Evolutionary conservation across 208 protist genomes (phyloP).

Genomic region (Acanthamoeba polyphaga): DNA sequence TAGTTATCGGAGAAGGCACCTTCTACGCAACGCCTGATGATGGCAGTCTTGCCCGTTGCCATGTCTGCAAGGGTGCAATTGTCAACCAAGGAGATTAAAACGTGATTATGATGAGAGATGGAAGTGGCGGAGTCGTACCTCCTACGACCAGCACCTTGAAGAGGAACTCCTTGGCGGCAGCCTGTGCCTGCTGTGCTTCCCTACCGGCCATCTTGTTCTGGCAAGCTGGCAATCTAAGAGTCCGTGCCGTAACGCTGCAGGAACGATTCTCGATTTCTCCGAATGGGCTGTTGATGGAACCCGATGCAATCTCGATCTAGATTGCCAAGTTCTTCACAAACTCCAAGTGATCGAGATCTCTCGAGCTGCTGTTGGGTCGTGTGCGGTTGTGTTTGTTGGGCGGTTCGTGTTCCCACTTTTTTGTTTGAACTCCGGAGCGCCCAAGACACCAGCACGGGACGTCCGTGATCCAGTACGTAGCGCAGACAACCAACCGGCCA

Average conservation of each 20-base stretch:
- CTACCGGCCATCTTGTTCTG: too few species aligned
- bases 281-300: neutral
- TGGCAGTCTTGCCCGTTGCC: constrained; percentile 91
- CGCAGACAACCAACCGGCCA: neutral
- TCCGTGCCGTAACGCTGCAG: neutral
- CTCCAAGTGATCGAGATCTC: too few species aligned
- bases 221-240: neutral
- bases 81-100: neutral
- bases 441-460: neutral
- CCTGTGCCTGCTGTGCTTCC: neutral
- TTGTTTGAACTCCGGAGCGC: too few species aligned
- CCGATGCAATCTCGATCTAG: too few species aligned
- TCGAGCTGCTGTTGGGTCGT: too few species aligned
- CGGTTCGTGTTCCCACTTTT: too few species aligned
- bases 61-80: constrained; percentile 83
- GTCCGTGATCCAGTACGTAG: neutral
- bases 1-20: constrained; percentile 88
- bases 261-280: neutral
- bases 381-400: too few species aligned
- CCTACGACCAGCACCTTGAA: neutral
- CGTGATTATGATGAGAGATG: neutral
- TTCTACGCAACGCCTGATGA: constrained; percentile 92
- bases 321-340: too few species aligned
- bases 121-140: neutral
- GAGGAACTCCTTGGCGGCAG: neutral